Conservation (phyloP, 2,329 filamentous ascomycete genomes). For the Fusarium compactum region DNA sequence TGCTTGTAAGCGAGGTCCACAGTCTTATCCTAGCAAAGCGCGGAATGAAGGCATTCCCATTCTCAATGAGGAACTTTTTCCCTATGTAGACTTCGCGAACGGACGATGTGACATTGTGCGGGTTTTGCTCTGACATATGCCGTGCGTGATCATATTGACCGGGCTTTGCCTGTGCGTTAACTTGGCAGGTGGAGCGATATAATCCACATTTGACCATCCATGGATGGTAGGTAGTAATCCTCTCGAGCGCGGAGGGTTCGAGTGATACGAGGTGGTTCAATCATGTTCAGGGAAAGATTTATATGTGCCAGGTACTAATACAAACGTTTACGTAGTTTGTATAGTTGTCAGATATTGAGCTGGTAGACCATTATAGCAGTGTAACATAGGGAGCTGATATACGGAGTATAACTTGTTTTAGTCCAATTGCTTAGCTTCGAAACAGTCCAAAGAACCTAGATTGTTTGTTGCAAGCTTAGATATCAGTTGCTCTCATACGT, state of each 20-base stretch:
- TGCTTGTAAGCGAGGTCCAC: constrained; percentile 1
- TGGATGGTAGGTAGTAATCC: background rate
- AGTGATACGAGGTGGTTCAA: background rate
- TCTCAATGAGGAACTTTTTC: background rate
- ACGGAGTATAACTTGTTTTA: background rate
- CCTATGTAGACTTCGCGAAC: background rate
- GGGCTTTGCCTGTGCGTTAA: background rate
- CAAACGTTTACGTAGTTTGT: background rate
- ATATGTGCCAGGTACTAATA: background rate
- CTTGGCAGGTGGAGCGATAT: background rate
- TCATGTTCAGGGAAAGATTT: background rate
- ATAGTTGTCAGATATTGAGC: background rate
- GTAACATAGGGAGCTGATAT: background rate
- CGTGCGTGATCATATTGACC: background rate
- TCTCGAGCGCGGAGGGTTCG: background rate
- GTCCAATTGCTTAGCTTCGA: background rate
- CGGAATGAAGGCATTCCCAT: constrained; percentile 3
- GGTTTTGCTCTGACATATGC: constrained; percentile 1
- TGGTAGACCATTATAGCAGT: background rate
- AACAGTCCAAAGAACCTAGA: background rate
- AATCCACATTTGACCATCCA: background rate
- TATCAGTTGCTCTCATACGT: background rate
- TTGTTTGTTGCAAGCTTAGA: background rate
- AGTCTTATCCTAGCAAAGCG: background rate
- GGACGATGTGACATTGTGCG: constrained; percentile 24